These are phyloP conservation scores for Colletotrichum sp. DNA, from an alignment of 2,329 filamentous ascomycete genomes.

Conservation along the genomic window DNA sequence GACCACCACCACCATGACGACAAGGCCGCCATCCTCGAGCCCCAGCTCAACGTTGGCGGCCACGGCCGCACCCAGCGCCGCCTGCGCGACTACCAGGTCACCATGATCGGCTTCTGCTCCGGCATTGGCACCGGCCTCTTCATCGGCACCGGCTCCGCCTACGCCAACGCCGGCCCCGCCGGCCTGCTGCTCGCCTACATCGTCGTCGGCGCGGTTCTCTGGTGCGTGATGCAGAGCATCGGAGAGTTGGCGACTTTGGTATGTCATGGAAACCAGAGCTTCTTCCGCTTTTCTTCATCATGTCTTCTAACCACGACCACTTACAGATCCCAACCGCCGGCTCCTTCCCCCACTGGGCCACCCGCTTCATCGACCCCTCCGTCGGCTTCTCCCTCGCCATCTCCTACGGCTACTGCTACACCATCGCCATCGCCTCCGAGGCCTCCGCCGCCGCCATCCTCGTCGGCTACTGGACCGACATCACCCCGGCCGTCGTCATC, in stretches of 20 bases:
- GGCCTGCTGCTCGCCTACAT: constrained; percentile 48
- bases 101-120: constrained; percentile 56
- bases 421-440: constrained; percentile 50
- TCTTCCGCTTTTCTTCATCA: not conserved
- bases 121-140: constrained; percentile 53
- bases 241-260: constrained; percentile 44
- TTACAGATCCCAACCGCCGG: constrained; percentile 22
- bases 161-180: constrained; percentile 45
- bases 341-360: constrained; percentile 28
- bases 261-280: not conserved
- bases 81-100: constrained; percentile 43
- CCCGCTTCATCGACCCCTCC: constrained; percentile 44
- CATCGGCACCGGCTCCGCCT: constrained; percentile 48
- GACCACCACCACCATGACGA: not conserved
- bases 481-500: constrained; percentile 47
- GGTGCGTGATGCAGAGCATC: constrained; percentile 50
- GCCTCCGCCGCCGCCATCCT: constrained; percentile 45
- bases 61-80: constrained; percentile 21
- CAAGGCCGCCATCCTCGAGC: constrained; percentile 17
- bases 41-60: constrained; percentile 21
- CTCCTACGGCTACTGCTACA: constrained; percentile 51
- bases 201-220: constrained; percentile 50
- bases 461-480: constrained; percentile 47
- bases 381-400: constrained; percentile 51
- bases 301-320: not conserved